Evolutionary conservation across 768 basidiomycete genomes (phyloP).

Genomic region (Russula sp.): DNA sequence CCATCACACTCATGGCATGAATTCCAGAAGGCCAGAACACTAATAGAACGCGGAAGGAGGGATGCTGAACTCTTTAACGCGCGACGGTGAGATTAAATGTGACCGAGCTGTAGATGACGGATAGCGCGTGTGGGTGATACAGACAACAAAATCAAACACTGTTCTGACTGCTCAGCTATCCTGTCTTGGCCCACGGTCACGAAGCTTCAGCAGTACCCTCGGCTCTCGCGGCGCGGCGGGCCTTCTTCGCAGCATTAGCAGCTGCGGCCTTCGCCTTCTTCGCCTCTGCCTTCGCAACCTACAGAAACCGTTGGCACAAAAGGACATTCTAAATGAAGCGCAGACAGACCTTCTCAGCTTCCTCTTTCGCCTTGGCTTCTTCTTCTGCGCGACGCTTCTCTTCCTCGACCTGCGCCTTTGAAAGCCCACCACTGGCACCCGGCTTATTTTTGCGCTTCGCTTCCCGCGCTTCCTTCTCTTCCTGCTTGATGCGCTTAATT

Average conservation of each 20-base stretch:
- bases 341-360: conserved; percentile 67
- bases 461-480: conserved; percentile 91
- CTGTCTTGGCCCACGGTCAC: background rate
- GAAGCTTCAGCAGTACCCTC: conserved; percentile 29
- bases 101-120: background rate
- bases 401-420: conserved; percentile 46
- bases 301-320: background rate
- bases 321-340: background rate
- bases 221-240: conserved; percentile 56
- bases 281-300: conserved; percentile 62
- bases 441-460: conserved; percentile 72
- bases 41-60: background rate
- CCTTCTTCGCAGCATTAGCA: conserved; percentile 90
- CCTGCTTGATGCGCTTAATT: conserved; percentile 93
- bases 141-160: background rate
- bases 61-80: background rate
- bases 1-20: background rate
- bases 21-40: background rate
- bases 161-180: background rate
- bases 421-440: conserved; percentile 41
- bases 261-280: conserved; percentile 83
- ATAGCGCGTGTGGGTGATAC: background rate
- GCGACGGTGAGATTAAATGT: background rate
- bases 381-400: conserved; percentile 63
- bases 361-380: conserved; percentile 71